A percentile compares a stretch with the other conserved stretches of the same genome.
Conservation (phyloP, 768 basidiomycete species). For the Macrolepiota albuminosa region DNA sequence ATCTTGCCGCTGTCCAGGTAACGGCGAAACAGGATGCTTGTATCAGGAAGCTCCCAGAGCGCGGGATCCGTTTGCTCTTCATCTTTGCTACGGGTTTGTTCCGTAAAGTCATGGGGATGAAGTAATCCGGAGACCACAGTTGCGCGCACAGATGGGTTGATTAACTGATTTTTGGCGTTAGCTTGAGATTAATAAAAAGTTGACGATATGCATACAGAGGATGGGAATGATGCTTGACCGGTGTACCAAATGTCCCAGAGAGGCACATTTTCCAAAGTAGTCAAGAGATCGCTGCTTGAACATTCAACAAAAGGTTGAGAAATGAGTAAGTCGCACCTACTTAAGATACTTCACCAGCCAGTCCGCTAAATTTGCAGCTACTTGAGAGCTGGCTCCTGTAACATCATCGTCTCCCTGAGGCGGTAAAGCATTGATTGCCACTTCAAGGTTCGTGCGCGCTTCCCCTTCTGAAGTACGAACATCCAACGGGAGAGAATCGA, state of each 20-base stretch:
- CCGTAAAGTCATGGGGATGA: slow-evolving; percentile 48
- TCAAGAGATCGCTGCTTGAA: slow-evolving; percentile 32
- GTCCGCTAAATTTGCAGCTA: slow-evolving; percentile 31
- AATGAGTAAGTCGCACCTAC: slow-evolving; percentile 28
- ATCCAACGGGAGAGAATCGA: slow-evolving; percentile 26
- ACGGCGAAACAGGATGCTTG: slow-evolving; percentile 68
- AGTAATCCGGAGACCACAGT: slow-evolving; percentile 57
- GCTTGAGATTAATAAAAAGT: neutral
- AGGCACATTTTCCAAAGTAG: slow-evolving; percentile 42
- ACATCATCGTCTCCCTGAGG: slow-evolving; percentile 11
- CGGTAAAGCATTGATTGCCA: slow-evolving; percentile 16
- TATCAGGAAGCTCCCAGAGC: slow-evolving; percentile 63
- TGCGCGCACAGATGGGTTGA: slow-evolving; percentile 68
- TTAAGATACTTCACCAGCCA: slow-evolving; percentile 50
- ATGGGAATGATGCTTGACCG: slow-evolving; percentile 56
- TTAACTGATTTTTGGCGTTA: slow-evolving; percentile 35
- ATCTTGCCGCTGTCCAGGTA: slow-evolving; percentile 77
- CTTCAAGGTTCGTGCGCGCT: slow-evolving; percentile 17
- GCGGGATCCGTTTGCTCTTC: slow-evolving; percentile 12
- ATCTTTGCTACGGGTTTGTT: slow-evolving; percentile 8
- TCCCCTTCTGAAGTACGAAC: slow-evolving; percentile 30
- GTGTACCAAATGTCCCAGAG: slow-evolving; percentile 79
- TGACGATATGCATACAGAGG: slow-evolving; percentile 43
- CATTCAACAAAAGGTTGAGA: neutral
- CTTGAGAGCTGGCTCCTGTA: slow-evolving; percentile 7